phyloP scores from a whole-genome alignment of 768 basidiomycete species.

The Pleurotus pulmonarius region DNA sequence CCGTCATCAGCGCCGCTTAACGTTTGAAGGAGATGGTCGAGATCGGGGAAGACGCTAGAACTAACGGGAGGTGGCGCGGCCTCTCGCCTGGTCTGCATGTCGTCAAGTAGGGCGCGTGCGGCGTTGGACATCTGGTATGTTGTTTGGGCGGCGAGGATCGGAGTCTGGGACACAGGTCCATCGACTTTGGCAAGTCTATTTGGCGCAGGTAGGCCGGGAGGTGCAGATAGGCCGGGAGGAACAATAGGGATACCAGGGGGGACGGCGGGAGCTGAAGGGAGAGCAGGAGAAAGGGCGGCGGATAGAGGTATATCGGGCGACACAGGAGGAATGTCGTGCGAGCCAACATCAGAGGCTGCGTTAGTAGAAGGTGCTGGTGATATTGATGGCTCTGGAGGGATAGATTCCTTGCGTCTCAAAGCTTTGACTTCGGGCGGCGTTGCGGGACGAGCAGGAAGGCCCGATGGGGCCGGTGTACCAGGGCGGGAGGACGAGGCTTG shows the following conservation, averaged over 20 bases:
- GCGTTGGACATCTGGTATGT: conserved; percentile 87
- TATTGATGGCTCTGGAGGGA: conserved; percentile 20
- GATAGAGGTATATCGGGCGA: conserved; percentile 32
- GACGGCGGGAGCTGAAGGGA: conserved; percentile 39
- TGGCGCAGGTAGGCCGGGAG: conserved; percentile 63
- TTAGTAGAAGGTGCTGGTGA: conserved; percentile 48
- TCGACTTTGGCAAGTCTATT: conserved; percentile 45
- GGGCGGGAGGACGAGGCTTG: conserved; percentile 61
- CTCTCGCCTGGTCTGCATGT: conserved; percentile 75
- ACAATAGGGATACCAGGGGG: conserved; percentile 47
- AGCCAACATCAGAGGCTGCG: conserved; percentile 49
- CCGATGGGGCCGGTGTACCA: conserved; percentile 42
- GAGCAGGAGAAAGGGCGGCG: conserved; percentile 27
- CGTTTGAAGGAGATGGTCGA: conserved; percentile 78
- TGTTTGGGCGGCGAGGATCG: conserved; percentile 50
- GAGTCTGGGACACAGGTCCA: conserved; percentile 47
- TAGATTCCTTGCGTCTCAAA: conserved; percentile 27
- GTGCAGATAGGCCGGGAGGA: conserved; percentile 32
- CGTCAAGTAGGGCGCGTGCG: conserved; percentile 80
- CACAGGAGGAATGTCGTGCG: conserved; percentile 36
- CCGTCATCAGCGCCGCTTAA: conserved; percentile 60
- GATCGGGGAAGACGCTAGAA: conserved; percentile 80
- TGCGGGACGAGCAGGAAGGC: conserved; percentile 36
- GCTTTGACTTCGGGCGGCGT: conserved; percentile 40
- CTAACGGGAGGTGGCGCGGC: conserved; percentile 37